Conservation (phyloP, 345 rosid genomes). For the Aquilaria yunnanensis region DNA sequence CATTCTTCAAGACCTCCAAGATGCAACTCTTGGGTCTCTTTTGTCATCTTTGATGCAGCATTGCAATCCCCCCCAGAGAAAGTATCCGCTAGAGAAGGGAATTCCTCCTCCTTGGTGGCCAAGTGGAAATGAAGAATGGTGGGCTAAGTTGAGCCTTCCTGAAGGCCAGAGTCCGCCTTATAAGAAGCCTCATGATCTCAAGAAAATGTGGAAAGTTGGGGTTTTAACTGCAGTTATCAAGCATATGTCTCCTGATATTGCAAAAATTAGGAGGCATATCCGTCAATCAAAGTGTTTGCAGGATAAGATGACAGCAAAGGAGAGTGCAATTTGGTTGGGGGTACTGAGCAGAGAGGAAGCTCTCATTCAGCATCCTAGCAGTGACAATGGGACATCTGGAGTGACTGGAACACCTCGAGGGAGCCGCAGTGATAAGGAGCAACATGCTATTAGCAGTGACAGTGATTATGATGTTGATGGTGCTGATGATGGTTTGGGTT, state of each 20-base stretch:
- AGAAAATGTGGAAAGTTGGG: conserved; percentile 99
- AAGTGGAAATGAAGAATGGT: conserved; percentile 89
- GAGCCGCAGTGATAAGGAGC: conserved; percentile 39
- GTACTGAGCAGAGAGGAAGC: conserved; percentile 88
- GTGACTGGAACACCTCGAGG: conserved; percentile 59
- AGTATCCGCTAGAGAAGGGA: conserved; percentile 86
- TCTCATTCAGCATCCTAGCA: conserved; percentile 65
- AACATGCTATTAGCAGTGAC: conserved; percentile 43
- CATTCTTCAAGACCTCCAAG: conserved; percentile 87
- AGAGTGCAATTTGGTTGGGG: conserved; percentile 96
- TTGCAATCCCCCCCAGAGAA: conserved; percentile 97
- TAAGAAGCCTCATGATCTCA: conserved; percentile 93
- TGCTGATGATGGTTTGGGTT: conserved; percentile 57
- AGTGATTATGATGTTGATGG: conserved; percentile 91
- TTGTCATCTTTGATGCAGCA: conserved; percentile 98
- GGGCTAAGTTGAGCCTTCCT: conserved; percentile 64
- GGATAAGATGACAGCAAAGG: conserved; percentile 99
- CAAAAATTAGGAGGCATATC: conserved; percentile 88
- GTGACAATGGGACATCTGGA: conserved; percentile 80
- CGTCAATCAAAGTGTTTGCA: conserved; percentile 97
- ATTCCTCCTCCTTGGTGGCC: conserved; percentile 99
- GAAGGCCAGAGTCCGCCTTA: conserved; percentile 76
- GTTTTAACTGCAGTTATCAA: conserved; percentile 93
- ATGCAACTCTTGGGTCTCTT: conserved; percentile 95
- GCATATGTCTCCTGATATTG: conserved; percentile 96